These are phyloP conservation scores for Circinella minor DNA, from an alignment of 371 early-diverging fungal genomes.

Conservation along the genomic window DNA sequence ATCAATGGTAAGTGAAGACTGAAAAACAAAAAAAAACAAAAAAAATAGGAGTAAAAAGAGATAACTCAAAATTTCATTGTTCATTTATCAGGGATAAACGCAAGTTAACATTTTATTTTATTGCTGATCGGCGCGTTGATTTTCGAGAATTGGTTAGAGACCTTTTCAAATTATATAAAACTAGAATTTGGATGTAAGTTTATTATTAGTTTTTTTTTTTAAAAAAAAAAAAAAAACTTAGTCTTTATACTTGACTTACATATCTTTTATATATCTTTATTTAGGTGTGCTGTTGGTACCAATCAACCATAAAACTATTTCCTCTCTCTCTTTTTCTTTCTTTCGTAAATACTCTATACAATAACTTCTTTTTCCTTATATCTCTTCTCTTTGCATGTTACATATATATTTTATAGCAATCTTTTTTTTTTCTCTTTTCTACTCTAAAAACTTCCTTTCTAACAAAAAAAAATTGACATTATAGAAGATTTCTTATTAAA, in stretches of 20 bases:
- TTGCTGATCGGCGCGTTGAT: constrained; percentile 95
- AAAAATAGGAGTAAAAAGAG: neutral
- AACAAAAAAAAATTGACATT: neutral
- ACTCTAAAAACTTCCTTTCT: no score
- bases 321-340: neutral
- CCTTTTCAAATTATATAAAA: constrained; percentile 98
- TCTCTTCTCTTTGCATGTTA: neutral
- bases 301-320: neutral
- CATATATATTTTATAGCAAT: neutral
- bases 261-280: neutral
- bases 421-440: no score
- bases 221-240: no score
- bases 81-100: constrained; percentile 79
- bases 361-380: neutral
- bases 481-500: neutral
- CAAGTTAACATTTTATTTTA: constrained; percentile 95
- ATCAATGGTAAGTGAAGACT: constrained; percentile 78
- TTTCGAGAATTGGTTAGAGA: constrained; percentile 98
- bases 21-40: no score
- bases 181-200: constrained; percentile 97
- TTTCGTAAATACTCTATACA: no score
- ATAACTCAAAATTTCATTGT: no score
- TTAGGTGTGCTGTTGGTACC: constrained; percentile 15
- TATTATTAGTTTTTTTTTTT: neutral
- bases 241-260: neutral